Base-by-base conservation (phyloP, 2,329 filamentous ascomycete species). In the Cadophora sp. region DNA sequence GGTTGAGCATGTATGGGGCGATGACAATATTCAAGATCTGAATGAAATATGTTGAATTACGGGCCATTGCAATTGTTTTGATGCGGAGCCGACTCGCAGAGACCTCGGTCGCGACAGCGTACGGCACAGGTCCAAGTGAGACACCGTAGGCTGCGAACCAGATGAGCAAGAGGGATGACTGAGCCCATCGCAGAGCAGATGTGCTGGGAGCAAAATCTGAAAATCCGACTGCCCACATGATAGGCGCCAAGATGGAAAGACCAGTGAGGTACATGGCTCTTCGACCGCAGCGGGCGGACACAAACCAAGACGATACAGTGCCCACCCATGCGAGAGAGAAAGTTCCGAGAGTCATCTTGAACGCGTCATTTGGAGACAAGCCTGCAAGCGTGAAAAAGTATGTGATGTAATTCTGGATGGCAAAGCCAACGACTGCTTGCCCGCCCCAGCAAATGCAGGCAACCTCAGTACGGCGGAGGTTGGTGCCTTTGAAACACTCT, bases 1-100 rank as follows among this genome's bases (percentile, higher is more conserved):
- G 75, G 69, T 82, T 82, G 4, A 72, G 56, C 62, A 82, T 95
- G 94, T 46, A 93, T 92, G 79, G 96, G 89, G 78, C 93, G 82
- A 76, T 95, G 82, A 8, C 46, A 12, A 65, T 66, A 50, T 43
- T 58, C 27, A 81, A 65, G 29, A 82, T 79, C 56, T 64, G 61
- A 37, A 64, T 64, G 62, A 73, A 58, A 60, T 82, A 81, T 73
- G 81, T 82, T 19, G 76, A 72, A 60, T 78, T 78, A 8, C 80
- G 74, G 2, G 79, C 78, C 24, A 83, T 27, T 14, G 61, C 58
- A 34, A 66, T 62, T 31, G 64, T 66, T 27, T 66, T 66, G 34
- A 51, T 51, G 16, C 61, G 61, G 4, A 66, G 64, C 22, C 81
- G 79, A 3, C 78, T 79, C 0, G 81, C 81, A 0, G 80, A 79